phyloP scores from a whole-genome alignment of 1,139 yeast species.

The Arxiozyma bovina region DNA sequence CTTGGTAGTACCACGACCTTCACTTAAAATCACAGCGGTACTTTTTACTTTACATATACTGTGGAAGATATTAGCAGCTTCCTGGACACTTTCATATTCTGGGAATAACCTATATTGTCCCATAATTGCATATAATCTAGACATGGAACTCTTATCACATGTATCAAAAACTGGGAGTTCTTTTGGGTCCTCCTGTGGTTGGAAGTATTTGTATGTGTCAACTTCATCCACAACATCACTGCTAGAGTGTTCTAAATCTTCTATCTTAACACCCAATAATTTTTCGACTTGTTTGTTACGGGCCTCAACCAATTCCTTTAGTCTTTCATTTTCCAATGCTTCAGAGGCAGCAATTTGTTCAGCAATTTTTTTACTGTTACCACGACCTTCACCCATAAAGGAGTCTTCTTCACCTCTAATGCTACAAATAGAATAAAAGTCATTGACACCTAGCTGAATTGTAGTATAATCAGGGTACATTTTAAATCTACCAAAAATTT shows the following conservation, averaged over 20 bases:
- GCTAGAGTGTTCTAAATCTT: not conserved
- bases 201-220: conserved; percentile 4
- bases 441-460: conserved; percentile 5
- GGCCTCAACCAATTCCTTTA: not conserved
- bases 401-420: conserved; percentile 4
- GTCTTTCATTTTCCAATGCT: conserved; percentile 3
- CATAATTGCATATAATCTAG: conserved; percentile 5
- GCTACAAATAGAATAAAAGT: conserved; percentile 7
- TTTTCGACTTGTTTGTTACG: not conserved
- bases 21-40: conserved; percentile 11
- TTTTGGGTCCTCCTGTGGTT: conserved; percentile 1
- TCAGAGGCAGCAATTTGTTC: conserved; percentile 10
- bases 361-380: conserved; percentile 8
- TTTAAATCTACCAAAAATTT: conserved; percentile 3
- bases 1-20: conserved; percentile 15
- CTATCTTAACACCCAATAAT: not conserved
- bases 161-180: conserved; percentile 2
- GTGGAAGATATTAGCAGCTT: conserved; percentile 4
- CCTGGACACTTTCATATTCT: conserved; percentile 5
- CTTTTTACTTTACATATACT: conserved; percentile 12
- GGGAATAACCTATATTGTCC: conserved; percentile 5
- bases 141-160: conserved; percentile 8
- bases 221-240: not conserved
- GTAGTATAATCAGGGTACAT: conserved; percentile 7
- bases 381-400: conserved; percentile 9